Conservation (phyloP, 805 yeast species). For the Saturnispora serradocipensis region DNA sequence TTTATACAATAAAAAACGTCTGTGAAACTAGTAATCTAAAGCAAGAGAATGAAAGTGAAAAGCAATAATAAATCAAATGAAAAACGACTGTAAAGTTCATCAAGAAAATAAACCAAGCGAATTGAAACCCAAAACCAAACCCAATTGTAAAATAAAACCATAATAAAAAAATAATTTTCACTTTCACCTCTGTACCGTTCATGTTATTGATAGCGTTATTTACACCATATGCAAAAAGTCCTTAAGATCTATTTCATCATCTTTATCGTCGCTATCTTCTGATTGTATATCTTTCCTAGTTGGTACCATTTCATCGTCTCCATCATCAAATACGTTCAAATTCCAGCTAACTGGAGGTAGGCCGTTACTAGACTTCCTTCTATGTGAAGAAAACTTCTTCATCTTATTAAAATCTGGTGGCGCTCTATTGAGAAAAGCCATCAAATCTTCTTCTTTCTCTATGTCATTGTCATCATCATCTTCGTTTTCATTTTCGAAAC, state of each 20-base stretch:
- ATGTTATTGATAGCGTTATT: background rate
- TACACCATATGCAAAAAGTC: background rate
- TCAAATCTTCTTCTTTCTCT: slow-evolving; percentile 4
- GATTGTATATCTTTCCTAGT: background rate
- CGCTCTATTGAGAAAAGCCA: slow-evolving; percentile 7
- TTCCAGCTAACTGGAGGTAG: slow-evolving; percentile 1
- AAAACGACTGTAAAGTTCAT: background rate
- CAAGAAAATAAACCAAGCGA: background rate
- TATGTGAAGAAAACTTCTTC: background rate
- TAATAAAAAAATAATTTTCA: background rate
- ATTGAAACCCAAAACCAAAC: background rate
- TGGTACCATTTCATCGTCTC: background rate
- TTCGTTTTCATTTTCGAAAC: background rate
- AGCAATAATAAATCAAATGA: background rate
- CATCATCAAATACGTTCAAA: slow-evolving; percentile 2
- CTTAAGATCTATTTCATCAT: background rate
- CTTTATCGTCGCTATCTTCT: background rate
- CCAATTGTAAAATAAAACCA: background rate
- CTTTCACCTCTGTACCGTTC: background rate
- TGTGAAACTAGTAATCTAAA: background rate
- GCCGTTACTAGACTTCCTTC: background rate
- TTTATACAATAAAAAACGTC: background rate
- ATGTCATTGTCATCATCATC: background rate
- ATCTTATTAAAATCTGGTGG: background rate
- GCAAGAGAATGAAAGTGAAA: background rate